A percentile compares a stretch with the other conserved stretches of the same genome.
Evolutionary conservation across 2,329 filamentous ascomycete species (phyloP).

Genomic region (Bipolaris bicolor): DNA sequence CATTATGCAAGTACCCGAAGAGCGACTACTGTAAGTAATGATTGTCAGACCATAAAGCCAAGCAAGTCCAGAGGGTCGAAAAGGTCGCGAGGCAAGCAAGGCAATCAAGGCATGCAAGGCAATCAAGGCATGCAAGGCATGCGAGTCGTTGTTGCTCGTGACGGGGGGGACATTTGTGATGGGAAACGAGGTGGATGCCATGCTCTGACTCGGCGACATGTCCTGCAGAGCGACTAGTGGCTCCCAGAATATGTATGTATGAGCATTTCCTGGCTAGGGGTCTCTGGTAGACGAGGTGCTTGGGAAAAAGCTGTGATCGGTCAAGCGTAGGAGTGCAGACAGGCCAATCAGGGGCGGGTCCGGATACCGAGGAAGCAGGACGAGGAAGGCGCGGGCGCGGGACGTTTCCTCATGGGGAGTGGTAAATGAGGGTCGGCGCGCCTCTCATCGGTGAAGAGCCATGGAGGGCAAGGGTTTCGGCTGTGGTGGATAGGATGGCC

Average conservation of each 20-base stretch:
- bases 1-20: conserved; percentile 12
- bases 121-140: neutral
- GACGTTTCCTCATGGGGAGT: conserved; percentile 11
- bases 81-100: neutral
- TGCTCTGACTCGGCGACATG: conserved; percentile 1
- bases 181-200: neutral
- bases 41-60: conserved; percentile 9
- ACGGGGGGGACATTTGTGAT: conserved; percentile 1
- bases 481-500: conserved; percentile 13
- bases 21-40: conserved; percentile 1
- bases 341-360: conserved; percentile 6
- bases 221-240: conserved; percentile 10
- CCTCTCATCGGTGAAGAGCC: conserved; percentile 13
- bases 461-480: conserved; percentile 6
- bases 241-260: neutral
- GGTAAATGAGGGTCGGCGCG: conserved; percentile 9
- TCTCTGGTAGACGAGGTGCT: conserved; percentile 11
- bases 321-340: conserved; percentile 3
- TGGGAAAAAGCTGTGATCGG: conserved; percentile 5
- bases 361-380: conserved; percentile 10
- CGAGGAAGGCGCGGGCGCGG: conserved; percentile 4
- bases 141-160: neutral
- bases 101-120: neutral
- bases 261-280: conserved; percentile 5
- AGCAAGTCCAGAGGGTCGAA: conserved; percentile 1